Base-by-base conservation (phyloP, 2,329 filamentous ascomycete genomes). In the Stachybotrys chartarum region DNA sequence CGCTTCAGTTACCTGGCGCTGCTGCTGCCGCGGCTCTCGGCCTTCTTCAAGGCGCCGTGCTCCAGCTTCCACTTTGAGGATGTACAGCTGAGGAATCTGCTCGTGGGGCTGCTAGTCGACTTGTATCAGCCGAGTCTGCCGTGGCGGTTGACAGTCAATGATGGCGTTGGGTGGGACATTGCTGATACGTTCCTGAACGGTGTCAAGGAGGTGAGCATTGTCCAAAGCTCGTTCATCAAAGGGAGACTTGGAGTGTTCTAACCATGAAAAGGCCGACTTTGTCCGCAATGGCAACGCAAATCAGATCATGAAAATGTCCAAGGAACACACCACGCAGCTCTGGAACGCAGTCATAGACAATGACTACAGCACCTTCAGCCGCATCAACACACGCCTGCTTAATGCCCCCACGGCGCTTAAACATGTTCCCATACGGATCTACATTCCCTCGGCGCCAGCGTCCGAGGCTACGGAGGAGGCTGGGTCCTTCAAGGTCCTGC, bases 231-330 rank as follows among this genome's bases (percentile, higher is more conserved):
- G 42, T 45, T 12, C n/a, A 12, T n/a, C 42, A 12, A 12, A 45
- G 3, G 42, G 42, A 45, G 42, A 45, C 3, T 45, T 45, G 5
- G n/a, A 45, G 16, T n/a, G 32, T 10, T n/a, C 51, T 56, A 48
- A 55, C 42, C 31, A 39, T 18, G 18, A 24, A 52, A 55, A 84
- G 78, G 91, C 92, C 32, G 91, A 96, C 71, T 96, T 91, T 62
- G 77, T 96, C 52, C 84, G 92, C 53, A 93, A 94, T 62, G 91
- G 91, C 49, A 94, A 88, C 54, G 91, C 90, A 16, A 91, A 93
- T 68, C 87, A 88, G 58, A 92, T 96, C 65, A 96, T 96, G 90
- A 87, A 85, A 54, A 76, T 97, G 65, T 91, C 87, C 58, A 92
- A 91, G 68, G 85, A 89, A 50, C 86, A 96, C 68, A 94, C 90